These are phyloP conservation scores for Aspergillus alliaceus DNA, from an alignment of 2,329 filamentous ascomycete species.

Conservation along the genomic window DNA sequence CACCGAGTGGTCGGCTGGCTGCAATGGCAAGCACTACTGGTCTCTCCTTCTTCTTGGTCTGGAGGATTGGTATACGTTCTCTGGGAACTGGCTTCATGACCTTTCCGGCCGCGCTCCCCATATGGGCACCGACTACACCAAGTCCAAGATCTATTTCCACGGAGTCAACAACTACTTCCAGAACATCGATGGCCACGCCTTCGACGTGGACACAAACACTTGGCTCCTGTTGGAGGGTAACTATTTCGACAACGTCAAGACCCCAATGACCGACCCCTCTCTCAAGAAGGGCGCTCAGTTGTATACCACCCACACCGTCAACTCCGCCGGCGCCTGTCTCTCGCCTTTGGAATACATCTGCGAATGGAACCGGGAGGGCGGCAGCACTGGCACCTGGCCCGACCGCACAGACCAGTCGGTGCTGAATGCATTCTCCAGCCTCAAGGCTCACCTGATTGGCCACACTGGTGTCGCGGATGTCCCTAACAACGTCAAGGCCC, in stretches of 20 bases:
- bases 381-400: not conserved
- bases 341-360: constrained; percentile 1
- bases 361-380: constrained; percentile 5
- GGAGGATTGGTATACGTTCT: constrained; percentile 56
- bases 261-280: constrained; percentile 18
- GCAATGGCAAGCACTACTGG: constrained; percentile 61
- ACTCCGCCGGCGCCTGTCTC: not conserved
- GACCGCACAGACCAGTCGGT: not conserved
- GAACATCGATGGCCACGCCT: constrained; percentile 44
- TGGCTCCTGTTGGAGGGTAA: constrained; percentile 47
- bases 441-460: not conserved
- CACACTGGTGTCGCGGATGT: not conserved
- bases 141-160: constrained; percentile 50
- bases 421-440: not conserved
- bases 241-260: constrained; percentile 46
- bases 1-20: constrained; percentile 55
- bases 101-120: constrained; percentile 57
- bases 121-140: constrained; percentile 34
- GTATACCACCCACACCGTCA: not conserved
- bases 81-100: constrained; percentile 60
- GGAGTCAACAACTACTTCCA: constrained; percentile 41
- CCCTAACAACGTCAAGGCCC: not conserved
- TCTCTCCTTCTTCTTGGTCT: constrained; percentile 51
- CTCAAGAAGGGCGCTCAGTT: not conserved
- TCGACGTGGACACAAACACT: constrained; percentile 30